These are phyloP conservation scores for Mycena chlorophos DNA, from an alignment of 768 basidiomycete species.

Conservation along the genomic window DNA sequence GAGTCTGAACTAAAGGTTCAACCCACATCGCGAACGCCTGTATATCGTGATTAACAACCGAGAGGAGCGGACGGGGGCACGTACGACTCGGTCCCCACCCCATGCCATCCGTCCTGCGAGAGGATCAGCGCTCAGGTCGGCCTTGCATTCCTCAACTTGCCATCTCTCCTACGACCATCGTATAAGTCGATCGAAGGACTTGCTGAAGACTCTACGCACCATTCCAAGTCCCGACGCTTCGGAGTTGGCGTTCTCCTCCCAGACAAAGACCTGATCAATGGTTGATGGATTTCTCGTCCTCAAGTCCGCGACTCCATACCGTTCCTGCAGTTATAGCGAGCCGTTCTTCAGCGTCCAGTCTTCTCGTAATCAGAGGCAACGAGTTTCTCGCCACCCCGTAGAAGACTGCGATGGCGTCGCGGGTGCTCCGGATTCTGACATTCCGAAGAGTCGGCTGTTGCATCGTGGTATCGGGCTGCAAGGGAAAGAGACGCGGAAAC, in stretches of 20 bases:
- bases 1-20: constrained; percentile 26
- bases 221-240: constrained; percentile 81
- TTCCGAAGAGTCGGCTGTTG: constrained; percentile 75
- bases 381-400: constrained; percentile 68
- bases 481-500: constrained; percentile 19
- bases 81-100: constrained; percentile 84
- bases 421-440: constrained; percentile 74
- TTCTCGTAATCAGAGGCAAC: constrained; percentile 76
- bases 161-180: constrained; percentile 42
- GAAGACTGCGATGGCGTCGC: constrained; percentile 82
- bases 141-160: constrained; percentile 35
- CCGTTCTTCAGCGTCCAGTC: constrained; percentile 81
- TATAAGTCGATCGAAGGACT: not conserved
- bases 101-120: constrained; percentile 59
- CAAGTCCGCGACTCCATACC: no score
- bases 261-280: no score
- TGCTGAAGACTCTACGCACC: constrained; percentile 43
- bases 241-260: constrained; percentile 86
- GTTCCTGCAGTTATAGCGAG: constrained; percentile 72
- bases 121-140: constrained; percentile 9
- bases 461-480: constrained; percentile 44
- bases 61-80: constrained; percentile 33
- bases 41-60: constrained; percentile 11
- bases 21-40: constrained; percentile 56
- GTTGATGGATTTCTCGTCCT: no score